phyloP scores from a whole-genome alignment of 306 rosid species.

The Inga leiocalycina region DNA sequence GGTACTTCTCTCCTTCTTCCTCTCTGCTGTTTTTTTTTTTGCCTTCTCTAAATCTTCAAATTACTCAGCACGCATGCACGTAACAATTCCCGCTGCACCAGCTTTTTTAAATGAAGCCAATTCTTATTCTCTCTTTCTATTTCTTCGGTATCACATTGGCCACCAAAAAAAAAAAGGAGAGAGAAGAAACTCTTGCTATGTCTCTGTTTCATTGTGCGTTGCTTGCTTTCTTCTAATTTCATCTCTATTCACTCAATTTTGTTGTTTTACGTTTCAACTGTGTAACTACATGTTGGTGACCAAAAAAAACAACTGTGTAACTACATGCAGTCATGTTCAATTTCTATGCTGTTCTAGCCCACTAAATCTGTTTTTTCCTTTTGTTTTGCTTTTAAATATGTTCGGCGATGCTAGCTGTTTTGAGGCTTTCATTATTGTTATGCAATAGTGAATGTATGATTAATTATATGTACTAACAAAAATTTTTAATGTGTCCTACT shows the following conservation, averaged over 20 bases:
- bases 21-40: too few species aligned
- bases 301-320: too few species aligned
- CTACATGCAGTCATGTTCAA: neutral
- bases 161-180: neutral
- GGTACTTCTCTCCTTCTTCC: conserved; percentile 20
- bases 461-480: neutral
- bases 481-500: neutral
- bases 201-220: neutral
- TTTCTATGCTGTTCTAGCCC: neutral
- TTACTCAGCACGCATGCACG: conserved; percentile 20
- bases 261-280: too few species aligned
- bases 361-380: neutral
- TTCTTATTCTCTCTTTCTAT: neutral
- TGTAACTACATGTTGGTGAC: neutral
- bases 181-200: neutral
- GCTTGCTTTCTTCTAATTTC: neutral
- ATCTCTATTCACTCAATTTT: neutral
- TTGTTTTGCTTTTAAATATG: neutral
- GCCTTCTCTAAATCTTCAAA: neutral
- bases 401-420: neutral
- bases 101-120: neutral
- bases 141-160: neutral
- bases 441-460: neutral
- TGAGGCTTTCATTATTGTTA: neutral
- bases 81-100: neutral